These are phyloP conservation scores for Trichomonascaceae sp. DNA, from an alignment of 1,139 yeast species.

Conservation along the genomic window DNA sequence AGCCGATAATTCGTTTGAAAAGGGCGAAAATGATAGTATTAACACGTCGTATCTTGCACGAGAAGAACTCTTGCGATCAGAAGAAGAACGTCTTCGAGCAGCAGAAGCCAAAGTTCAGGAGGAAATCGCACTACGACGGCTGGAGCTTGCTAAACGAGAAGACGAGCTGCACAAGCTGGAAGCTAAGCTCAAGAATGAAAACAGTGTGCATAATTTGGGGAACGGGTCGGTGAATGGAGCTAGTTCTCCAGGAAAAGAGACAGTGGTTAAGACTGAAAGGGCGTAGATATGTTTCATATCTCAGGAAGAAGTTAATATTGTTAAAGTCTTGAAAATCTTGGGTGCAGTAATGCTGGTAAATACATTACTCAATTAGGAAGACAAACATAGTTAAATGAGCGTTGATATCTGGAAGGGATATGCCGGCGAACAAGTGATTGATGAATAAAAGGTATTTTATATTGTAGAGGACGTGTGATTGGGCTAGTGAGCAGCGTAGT, in stretches of 20 bases:
- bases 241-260: conserved; percentile 5
- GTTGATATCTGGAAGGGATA: background rate
- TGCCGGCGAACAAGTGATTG: background rate
- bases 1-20: conserved; percentile 2
- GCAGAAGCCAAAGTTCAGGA: conserved; percentile 73
- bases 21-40: conserved; percentile 17
- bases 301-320: background rate
- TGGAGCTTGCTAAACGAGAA: conserved; percentile 83
- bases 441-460: background rate
- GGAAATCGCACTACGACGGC: conserved; percentile 77
- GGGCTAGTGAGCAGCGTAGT: too few species aligned
- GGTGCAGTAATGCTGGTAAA: background rate
- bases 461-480: too few species aligned
- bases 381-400: background rate
- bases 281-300: too few species aligned
- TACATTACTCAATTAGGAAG: background rate
- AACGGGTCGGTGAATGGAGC: background rate
- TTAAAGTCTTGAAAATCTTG: background rate
- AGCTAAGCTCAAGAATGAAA: conserved; percentile 45
- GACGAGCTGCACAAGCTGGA: conserved; percentile 79
- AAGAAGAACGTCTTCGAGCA: conserved; percentile 37
- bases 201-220: conserved; percentile 3
- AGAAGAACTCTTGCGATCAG: conserved; percentile 38
- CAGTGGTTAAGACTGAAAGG: conserved; percentile 5
- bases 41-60: conserved; percentile 27